Evolutionary conservation across 805 yeast species (phyloP).

Genomic region (Saccharomycopsis olivae): DNA sequence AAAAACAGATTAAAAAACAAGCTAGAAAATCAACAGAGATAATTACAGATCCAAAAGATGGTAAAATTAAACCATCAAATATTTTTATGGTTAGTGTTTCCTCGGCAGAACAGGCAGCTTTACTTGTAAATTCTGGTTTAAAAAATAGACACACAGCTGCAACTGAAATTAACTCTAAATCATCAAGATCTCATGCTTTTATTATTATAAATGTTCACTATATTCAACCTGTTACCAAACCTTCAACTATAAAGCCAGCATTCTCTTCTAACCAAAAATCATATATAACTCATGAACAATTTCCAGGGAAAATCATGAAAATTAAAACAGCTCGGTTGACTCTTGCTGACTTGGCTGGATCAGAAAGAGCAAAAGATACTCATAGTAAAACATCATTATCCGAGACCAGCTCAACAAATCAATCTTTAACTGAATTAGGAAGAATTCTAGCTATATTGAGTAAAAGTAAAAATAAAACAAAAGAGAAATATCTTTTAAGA

Average conservation of each 20-base stretch:
- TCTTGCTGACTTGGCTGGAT: slow-evolving; percentile 43
- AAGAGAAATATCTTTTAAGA: slow-evolving; percentile 34
- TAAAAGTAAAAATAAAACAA: slow-evolving; percentile 18
- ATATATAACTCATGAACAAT: neutral
- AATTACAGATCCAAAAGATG: slow-evolving; percentile 32
- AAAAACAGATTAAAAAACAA: slow-evolving; percentile 19
- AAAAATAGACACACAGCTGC: slow-evolving; percentile 30
- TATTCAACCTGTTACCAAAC: slow-evolving; percentile 8
- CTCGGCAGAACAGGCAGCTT: slow-evolving; percentile 28
- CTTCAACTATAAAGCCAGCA: neutral
- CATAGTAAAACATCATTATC: slow-evolving; percentile 31
- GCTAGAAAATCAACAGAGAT: slow-evolving; percentile 28
- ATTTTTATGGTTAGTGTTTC: slow-evolving; percentile 31
- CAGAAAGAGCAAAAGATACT: slow-evolving; percentile 39
- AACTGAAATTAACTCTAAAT: slow-evolving; percentile 32
- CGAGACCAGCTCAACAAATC: slow-evolving; percentile 40
- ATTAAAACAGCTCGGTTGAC: slow-evolving; percentile 30
- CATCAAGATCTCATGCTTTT: slow-evolving; percentile 46
- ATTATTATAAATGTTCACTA: slow-evolving; percentile 31
- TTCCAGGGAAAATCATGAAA: slow-evolving; percentile 11
- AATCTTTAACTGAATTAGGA: slow-evolving; percentile 39
- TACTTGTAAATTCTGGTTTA: slow-evolving; percentile 30
- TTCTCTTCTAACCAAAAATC: neutral
- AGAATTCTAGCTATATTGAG: slow-evolving; percentile 35
- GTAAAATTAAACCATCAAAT: slow-evolving; percentile 34